A percentile compares a stretch with the other conserved stretches of the same genome.
These are phyloP conservation scores for Beauveria sp. DNA, from an alignment of 2,329 filamentous ascomycete species.

Conservation along the genomic window DNA sequence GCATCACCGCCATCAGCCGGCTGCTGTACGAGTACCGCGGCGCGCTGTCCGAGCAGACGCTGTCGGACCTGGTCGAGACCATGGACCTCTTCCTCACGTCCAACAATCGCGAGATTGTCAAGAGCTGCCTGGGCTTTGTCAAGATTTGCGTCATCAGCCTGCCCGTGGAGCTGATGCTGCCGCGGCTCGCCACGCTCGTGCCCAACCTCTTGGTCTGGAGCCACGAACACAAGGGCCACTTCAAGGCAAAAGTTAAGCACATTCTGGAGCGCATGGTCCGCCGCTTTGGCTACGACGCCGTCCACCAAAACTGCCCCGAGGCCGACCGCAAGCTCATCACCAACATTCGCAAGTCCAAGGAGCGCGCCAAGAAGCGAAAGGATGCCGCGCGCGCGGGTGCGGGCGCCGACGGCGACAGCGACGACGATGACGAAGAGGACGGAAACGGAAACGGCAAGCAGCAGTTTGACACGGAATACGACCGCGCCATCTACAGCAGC, in stretches of 20 bases:
- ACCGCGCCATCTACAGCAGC: constrained; percentile 89
- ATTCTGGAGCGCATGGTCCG: constrained; percentile 92
- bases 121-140: constrained; percentile 88
- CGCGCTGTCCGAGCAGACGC: constrained; percentile 57
- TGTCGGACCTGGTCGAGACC: constrained; percentile 81
- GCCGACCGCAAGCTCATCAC: constrained; percentile 81
- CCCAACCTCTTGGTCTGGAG: constrained; percentile 93
- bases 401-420: constrained; percentile 47
- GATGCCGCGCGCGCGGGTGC: constrained; percentile 50
- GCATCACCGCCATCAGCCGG: constrained; percentile 91
- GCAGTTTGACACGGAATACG: constrained; percentile 86
- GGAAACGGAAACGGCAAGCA: constrained; percentile 36
- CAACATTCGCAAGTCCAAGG: constrained; percentile 93
- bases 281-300: constrained; percentile 73
- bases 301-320: constrained; percentile 77
- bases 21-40: constrained; percentile 86
- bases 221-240: constrained; percentile 95
- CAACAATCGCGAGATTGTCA: constrained; percentile 94
- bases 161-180: constrained; percentile 69
- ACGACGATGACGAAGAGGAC: constrained; percentile 45
- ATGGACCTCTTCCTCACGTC: constrained; percentile 95
- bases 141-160: constrained; percentile 90
- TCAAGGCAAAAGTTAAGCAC: constrained; percentile 96
- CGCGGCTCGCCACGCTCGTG: constrained; percentile 68
- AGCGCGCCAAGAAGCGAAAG: constrained; percentile 85